Evolutionary conservation across 805 yeast species (phyloP).

Genomic region (Teunomyces barrocoloradensis): DNA sequence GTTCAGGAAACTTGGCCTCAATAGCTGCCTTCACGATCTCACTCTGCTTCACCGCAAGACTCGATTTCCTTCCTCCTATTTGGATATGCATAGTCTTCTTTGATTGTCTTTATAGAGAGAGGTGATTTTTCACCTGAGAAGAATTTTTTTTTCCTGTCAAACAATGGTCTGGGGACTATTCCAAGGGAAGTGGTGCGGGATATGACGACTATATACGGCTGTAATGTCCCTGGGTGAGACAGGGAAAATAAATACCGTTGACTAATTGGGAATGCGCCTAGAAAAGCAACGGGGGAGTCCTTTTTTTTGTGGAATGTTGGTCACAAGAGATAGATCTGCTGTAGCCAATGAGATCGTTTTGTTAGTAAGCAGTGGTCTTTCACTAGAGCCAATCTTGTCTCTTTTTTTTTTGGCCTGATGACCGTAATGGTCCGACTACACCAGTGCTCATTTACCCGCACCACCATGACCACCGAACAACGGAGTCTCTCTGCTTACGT

Average conservation of each 20-base stretch:
- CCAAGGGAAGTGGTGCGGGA: background rate
- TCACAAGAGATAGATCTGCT: too few relatives aligned
- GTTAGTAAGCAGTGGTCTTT: background rate
- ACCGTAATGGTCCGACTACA: background rate
- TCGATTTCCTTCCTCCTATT: slow-evolving; percentile 89
- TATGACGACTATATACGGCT: background rate
- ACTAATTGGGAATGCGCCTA: too few relatives aligned
- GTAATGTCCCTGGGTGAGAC: background rate
- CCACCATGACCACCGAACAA: background rate
- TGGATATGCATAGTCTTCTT: slow-evolving; percentile 26
- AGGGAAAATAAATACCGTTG: too few relatives aligned
- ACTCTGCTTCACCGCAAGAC: slow-evolving; percentile 83
- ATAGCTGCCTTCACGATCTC: slow-evolving; percentile 67
- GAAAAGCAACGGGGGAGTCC: too few relatives aligned
- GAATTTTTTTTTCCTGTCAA: background rate
- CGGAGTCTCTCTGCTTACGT: too few relatives aligned
- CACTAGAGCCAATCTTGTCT: background rate
- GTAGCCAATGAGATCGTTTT: background rate
- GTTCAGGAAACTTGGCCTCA: slow-evolving; percentile 56
- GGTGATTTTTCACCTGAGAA: slow-evolving; percentile 1
- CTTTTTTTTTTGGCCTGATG: background rate
- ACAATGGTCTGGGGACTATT: background rate
- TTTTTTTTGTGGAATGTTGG: too few relatives aligned
- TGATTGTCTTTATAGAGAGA: too few relatives aligned
- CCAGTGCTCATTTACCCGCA: background rate